Base-by-base conservation (phyloP, 257 asterid genomes). In the Solanum dulcamara region DNA sequence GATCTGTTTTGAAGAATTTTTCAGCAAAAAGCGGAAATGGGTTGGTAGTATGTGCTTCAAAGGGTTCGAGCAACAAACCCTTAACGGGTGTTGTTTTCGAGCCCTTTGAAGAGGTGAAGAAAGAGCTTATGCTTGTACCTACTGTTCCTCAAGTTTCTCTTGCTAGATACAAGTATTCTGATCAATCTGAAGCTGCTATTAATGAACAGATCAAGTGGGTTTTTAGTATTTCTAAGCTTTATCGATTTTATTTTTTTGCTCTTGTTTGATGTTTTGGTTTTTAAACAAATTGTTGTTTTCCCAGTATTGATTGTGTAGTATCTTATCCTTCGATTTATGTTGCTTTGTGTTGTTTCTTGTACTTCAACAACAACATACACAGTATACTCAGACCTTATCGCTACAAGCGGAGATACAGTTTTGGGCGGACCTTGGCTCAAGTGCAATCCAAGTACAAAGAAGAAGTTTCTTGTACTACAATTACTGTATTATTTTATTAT, bases 151-250 rank as follows among this genome's bases (percentile, higher is more conserved):
- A 91, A 2, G 90, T 32, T 80, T 93, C 95, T 10, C 89, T 93
- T 51, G 92, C 92, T 86, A 91, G 95, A 40, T 93, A 93, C 7
- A 88, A 88, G 40, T 93, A 35, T 83, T n/a, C 91, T 10, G 88
- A 90, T 77, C 62, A 66, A 1, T 89, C 86, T 20, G 93, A 93
- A 72, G 88, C 85, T 12, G 92, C 93, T 66, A 84, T 93, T 81
- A 91, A 93, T 81, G 92, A 90, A 50, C 96, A 93, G 85, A 93
- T 90, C 91, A 91, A 91, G 96, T 93, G 11, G 12, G 71, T 4
- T 6, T 38, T 50, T 40, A n/a, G 28, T 46, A 40, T 42, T 62
- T 53, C 81, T 66, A 46, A 2, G 26, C 24, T 44, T 5, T 44
- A 5, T 37, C 32, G 3, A 6, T 14, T 57, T 57, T n/a, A n/a